Evolutionary conservation across 1,284 basidiomycete species (phyloP), one percentile per base, ranked within the genome.

Genomic region (Heliocybe sulcata): DNA sequence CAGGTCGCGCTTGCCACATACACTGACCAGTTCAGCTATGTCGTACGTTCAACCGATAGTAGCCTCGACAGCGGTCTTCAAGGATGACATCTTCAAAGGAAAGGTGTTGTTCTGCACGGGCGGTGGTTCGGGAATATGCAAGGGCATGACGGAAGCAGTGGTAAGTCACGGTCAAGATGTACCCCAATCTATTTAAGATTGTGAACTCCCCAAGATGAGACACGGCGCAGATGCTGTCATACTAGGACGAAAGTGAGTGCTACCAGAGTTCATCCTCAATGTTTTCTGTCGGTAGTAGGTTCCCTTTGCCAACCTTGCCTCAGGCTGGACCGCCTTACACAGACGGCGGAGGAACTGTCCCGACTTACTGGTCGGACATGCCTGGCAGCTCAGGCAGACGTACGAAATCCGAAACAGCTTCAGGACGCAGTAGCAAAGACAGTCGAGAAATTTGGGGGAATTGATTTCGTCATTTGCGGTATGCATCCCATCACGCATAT

Each of bases 391-490:
- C 80, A 88, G 55, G 94, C 82, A 0, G 96, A 98, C 65, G 96
- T 98, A 12, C 78, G 95, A 51, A 76, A 90, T 47, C 83, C 89
- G 0, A 79, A 84, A 35, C 77, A 85, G 35, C 69, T 99, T 50
- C 77, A 83, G 60, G 80, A 79, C 8, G 95, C 95, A 2, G 94
- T 93, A 19, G 72, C 82, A 38, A 79, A 83, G 67, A 83, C 90
- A 0, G 78, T 94, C 23, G 81, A 85, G 57, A 76, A 76, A 60
- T 96, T 90, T 67, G 95, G 95, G 1, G 77, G 80, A 58, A 94
- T 99, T 61, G 95, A 99, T 74, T 96, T 92, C 69, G 95, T 98
- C 55, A 92, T 98, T 55, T 94, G 92, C 65, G 94, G 94, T 85
- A 67, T 48, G 52, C 20, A 51, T 60, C 55, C 53, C 56, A 57